These are phyloP conservation scores for Saxophila tyrrhenica DNA, from an alignment of 495 filamentous ascomycete species.

Conservation along the genomic window DNA sequence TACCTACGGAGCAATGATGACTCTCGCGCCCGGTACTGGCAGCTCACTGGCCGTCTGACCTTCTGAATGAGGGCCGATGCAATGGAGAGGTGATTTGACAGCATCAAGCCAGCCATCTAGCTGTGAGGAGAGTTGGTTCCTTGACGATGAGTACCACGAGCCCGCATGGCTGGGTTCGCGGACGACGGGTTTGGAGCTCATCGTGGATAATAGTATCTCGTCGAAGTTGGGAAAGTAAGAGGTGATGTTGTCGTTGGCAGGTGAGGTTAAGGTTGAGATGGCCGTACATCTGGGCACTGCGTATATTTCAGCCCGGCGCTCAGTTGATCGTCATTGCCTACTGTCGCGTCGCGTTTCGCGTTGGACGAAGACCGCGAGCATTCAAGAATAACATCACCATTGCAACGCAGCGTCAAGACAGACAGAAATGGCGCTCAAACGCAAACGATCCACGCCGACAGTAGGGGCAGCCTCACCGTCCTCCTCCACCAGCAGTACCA, in stretches of 20 bases:
- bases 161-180: conserved; percentile 61
- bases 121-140: conserved; percentile 48
- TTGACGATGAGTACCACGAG: conserved; percentile 72
- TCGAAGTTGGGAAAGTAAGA: neutral
- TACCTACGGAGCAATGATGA: conserved; percentile 91
- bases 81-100: conserved; percentile 50
- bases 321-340: neutral
- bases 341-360: neutral
- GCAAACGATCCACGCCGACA: conserved; percentile 27
- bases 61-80: conserved; percentile 28
- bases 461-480: conserved; percentile 22
- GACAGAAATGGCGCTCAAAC: conserved; percentile 28
- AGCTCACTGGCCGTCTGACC: conserved; percentile 42
- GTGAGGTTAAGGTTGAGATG: neutral
- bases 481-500: conserved; percentile 17
- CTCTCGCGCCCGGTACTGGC: conserved; percentile 64
- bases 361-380: neutral
- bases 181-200: conserved; percentile 34
- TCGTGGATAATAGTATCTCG: conserved; percentile 17
- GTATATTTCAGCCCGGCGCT: neutral
- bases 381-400: neutral
- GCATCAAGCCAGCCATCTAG: conserved; percentile 68
- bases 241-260: neutral
- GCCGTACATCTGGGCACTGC: neutral
- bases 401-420: neutral